phyloP scores from a whole-genome alignment of 768 basidiomycete species.

The Naganishia antarctica region DNA sequence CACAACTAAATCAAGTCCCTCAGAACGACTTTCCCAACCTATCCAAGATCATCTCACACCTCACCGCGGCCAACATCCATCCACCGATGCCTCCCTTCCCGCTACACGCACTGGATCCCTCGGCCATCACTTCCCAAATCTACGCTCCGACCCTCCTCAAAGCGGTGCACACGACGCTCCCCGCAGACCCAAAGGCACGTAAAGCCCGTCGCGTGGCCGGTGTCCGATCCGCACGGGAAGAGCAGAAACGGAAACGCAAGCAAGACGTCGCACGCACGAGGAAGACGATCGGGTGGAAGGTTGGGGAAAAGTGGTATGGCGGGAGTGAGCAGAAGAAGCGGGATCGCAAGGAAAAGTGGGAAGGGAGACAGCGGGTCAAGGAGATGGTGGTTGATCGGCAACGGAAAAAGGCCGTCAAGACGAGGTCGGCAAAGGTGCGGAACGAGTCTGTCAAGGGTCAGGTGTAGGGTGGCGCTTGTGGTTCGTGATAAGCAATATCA shows the following conservation, averaged over 20 bases:
- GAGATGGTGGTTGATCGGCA: conserved; percentile 21
- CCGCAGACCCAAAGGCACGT: conserved; percentile 15
- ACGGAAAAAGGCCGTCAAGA: conserved; percentile 19
- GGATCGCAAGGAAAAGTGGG: conserved; percentile 34
- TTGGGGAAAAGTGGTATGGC: conserved; percentile 38
- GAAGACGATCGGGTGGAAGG: conserved; percentile 33
- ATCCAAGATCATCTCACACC: conserved; percentile 37
- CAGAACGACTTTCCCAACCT: conserved; percentile 38
- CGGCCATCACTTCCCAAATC: not conserved
- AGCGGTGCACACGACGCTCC: conserved; percentile 26
- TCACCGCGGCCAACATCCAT: conserved; percentile 21
- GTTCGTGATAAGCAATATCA: no score
- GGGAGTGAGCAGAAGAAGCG: conserved; percentile 36
- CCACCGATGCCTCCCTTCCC: conserved; percentile 27
- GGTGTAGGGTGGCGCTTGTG: no score
- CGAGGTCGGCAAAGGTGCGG: not conserved
- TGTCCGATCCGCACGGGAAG: conserved; percentile 16
- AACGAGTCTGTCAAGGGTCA: no score
- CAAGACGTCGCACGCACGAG: conserved; percentile 23
- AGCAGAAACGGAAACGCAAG: conserved; percentile 29
- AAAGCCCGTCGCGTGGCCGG: conserved; percentile 20
- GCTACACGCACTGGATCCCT: conserved; percentile 10
- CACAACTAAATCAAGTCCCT: conserved; percentile 25
- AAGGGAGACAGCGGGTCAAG: conserved; percentile 24
- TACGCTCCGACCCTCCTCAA: conserved; percentile 25